Percentiles rank a stretch among this genome's conserved stretches.
Evolutionary conservation across 768 basidiomycete species (phyloP).

Genomic region (Russula lepida): DNA sequence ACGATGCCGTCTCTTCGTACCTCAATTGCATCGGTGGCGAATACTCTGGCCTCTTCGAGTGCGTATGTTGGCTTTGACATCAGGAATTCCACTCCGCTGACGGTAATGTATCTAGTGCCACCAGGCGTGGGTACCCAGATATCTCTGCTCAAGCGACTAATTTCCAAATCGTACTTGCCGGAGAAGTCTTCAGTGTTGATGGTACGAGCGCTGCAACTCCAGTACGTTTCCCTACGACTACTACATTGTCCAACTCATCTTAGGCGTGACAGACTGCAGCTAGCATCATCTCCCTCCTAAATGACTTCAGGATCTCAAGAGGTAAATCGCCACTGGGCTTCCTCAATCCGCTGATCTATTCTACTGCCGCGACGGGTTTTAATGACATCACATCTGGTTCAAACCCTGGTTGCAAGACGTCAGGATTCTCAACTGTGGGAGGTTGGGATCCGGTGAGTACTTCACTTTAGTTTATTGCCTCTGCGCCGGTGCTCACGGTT

Average conservation of each 20-base stretch:
- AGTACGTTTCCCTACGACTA: slow-evolving; percentile 15
- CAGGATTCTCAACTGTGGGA: slow-evolving; percentile 30
- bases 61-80: slow-evolving; percentile 17
- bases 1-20: slow-evolving; percentile 26
- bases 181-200: slow-evolving; percentile 33
- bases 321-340: slow-evolving; percentile 31
- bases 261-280: slow-evolving; percentile 23
- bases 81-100: background rate
- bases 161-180: slow-evolving; percentile 53
- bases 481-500: background rate
- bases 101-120: slow-evolving; percentile 17
- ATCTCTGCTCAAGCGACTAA: slow-evolving; percentile 39
- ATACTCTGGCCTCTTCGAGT: slow-evolving; percentile 47
- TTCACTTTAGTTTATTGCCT: background rate
- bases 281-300: slow-evolving; percentile 30
- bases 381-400: slow-evolving; percentile 49
- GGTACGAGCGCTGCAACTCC: slow-evolving; percentile 36
- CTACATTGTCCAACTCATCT: background rate
- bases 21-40: slow-evolving; percentile 37
- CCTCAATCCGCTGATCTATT: slow-evolving; percentile 33
- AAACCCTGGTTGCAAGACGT: slow-evolving; percentile 55
- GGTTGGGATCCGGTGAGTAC: slow-evolving; percentile 21
- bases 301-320: slow-evolving; percentile 30
- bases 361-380: slow-evolving; percentile 23
- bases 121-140: slow-evolving; percentile 31